phyloP scores from a whole-genome alignment of 2,329 filamentous ascomycete species.

The Aspergillus ruber region DNA sequence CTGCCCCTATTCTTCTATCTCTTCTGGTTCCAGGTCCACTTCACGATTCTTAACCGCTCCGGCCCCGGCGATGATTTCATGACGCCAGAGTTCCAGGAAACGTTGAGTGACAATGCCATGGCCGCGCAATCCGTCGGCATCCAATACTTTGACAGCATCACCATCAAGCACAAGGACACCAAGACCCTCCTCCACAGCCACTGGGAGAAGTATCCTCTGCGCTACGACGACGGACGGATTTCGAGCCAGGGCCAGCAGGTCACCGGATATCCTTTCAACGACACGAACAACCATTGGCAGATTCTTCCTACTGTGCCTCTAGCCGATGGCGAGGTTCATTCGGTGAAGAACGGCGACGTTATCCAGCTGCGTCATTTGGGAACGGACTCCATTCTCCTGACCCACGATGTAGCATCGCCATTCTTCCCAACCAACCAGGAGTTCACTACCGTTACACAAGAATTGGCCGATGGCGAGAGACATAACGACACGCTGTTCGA shows the following conservation, averaged over 20 bases:
- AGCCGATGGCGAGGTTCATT: slow-evolving; percentile 52
- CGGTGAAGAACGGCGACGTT: slow-evolving; percentile 75
- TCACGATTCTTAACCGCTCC: slow-evolving; percentile 77
- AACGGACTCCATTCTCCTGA: slow-evolving; percentile 79
- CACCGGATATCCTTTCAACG: slow-evolving; percentile 94
- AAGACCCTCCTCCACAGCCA: slow-evolving; percentile 96
- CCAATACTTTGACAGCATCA: slow-evolving; percentile 83
- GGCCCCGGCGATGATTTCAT: slow-evolving; percentile 98
- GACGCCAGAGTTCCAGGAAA: slow-evolving; percentile 97
- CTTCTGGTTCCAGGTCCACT: slow-evolving; percentile 99
- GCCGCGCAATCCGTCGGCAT: slow-evolving; percentile 77
- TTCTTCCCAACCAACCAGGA: slow-evolving; percentile 98
- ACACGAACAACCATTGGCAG: slow-evolving; percentile 99
- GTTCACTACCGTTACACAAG: slow-evolving; percentile 74
- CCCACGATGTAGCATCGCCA: slow-evolving; percentile 94
- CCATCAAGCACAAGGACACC: slow-evolving; percentile 92
- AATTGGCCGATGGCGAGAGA: slow-evolving; percentile 66
- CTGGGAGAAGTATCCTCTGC: slow-evolving; percentile 76
- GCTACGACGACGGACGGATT: slow-evolving; percentile 94
- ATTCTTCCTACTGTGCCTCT: slow-evolving; percentile 62
- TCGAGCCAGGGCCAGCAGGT: slow-evolving; percentile 98
- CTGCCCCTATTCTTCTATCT: slow-evolving; percentile 96
- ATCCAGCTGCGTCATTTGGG: slow-evolving; percentile 80
- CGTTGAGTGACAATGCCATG: slow-evolving; percentile 90
- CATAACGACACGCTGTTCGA: slow-evolving; percentile 90